A percentile compares a stretch with the other conserved stretches of the same genome.
These are phyloP conservation scores for Phlyctochytrium bullatum DNA, from an alignment of 192 early-diverging fungal species.

Conservation along the genomic window DNA sequence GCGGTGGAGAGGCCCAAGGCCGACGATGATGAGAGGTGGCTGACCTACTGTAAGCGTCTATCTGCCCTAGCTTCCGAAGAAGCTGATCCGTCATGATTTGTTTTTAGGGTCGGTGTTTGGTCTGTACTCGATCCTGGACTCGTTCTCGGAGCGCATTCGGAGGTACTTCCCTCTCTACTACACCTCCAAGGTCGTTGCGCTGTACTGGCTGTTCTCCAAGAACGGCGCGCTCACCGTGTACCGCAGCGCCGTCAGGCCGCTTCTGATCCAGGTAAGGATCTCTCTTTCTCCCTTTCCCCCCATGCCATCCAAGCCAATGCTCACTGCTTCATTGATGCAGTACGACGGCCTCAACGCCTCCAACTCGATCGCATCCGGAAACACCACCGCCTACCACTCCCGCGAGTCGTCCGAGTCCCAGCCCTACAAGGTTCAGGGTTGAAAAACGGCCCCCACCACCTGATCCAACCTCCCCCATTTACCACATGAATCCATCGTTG, in stretches of 20 bases:
- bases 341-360: constrained; percentile 1
- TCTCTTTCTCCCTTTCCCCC: not conserved
- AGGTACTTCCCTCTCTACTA: constrained; percentile 36
- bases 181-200: constrained; percentile 41
- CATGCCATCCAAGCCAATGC: not conserved
- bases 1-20: constrained; percentile 46
- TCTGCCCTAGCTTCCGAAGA: not conserved
- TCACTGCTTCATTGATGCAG: not conserved
- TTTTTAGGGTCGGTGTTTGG: constrained; percentile 49
- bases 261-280: constrained; percentile 24
- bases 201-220: constrained; percentile 44
- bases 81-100: not conserved
- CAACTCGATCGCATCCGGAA: not conserved
- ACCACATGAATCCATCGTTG: too few relatives aligned
- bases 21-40: constrained; percentile 51
- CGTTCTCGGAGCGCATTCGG: constrained; percentile 20
- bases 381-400: constrained; percentile 1
- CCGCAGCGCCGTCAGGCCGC: constrained; percentile 33
- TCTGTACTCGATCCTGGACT: constrained; percentile 42
- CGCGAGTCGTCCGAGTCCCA: not conserved
- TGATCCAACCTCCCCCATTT: too few relatives aligned
- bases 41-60: constrained; percentile 51
- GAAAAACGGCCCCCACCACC: too few relatives aligned
- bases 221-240: constrained; percentile 45
- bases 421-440: too few relatives aligned